Base-by-base conservation (phyloP, 2,329 filamentous ascomycete genomes). In the Seiridium unicorne region DNA sequence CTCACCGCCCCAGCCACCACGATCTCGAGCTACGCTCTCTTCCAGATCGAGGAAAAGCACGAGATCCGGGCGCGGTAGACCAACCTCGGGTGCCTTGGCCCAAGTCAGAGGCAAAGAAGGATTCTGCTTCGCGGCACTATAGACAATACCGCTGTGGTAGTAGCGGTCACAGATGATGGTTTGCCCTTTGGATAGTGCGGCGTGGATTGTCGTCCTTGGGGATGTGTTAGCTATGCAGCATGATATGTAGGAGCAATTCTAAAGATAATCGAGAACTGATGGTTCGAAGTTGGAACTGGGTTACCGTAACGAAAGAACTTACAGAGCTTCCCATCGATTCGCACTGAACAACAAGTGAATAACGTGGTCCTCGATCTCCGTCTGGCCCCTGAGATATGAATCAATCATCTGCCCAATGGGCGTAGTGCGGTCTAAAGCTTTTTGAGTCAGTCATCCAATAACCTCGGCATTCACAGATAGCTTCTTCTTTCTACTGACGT, bases 71-170 rank as follows among this genome's bases (percentile, higher is more conserved):
- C 90, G 85, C 1, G 95, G 94, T 0, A 99, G 82, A 0, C 94
- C 94, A 11, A 91, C 83, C 68, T 98, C 95, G 1, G 93, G 92
- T 13, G 87, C 83, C 66, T 91, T 88, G 6, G 92, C 93, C 93
- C 95, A 99, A 0, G 83, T 76, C 0, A 97, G 79, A 0, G 84
- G 79, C 10, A 97, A 82, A 2, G 79, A 74, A 0, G 88, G 85
- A 66, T 91, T 92, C 49, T 86, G 81, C 72, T 98, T 98, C 3
- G 95, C 94, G 0, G 92, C 92, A 32, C 89, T 92, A 78, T 98
- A 99, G 55, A 97, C 92, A 60, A 93, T 91, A 58, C 95, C 95
- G 26, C 91, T 95, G 79, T 97, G 94, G 73, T 96, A 96, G 78
- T 98, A 99, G 53, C 95, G 88, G 75, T 99, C 95, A 66, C 94